Evolutionary conservation across 345 rosid species (phyloP), one percentile per base, ranked within the genome.

Genomic region (Cochlearia excelsa): DNA sequence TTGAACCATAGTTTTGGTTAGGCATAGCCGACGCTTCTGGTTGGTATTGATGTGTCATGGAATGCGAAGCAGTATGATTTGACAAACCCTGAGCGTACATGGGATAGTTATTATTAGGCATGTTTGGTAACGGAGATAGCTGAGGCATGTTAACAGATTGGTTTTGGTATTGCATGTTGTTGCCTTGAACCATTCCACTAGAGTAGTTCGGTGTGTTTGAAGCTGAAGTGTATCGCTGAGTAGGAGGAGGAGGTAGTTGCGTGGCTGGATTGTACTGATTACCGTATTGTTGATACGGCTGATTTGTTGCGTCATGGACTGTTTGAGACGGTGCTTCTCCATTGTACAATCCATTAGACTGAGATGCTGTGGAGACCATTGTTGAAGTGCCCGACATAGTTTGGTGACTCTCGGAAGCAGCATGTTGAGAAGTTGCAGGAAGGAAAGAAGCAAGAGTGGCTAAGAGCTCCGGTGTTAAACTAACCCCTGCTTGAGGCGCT

Each of bases 381-480:
- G 40, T 6, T 4, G 40, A 37, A 37, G 40, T 37, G 40, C 40
- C 7, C 7, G 40, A 37, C 3, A 37, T 37, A 37, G 40, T 6
- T 37, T 77, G 96, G 48, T 72, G 72, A 78, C 71, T 51, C 62
- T 79, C 85, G 26, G 74, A 44, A 29, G 67, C 44, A 42, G 82
- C 29, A 43, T 82, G 58, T 39, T 81, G 86, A 54, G 79, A 50
- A 71, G 69, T 75, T 54, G 78, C 57, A 27, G 97, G 99, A 61
- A 93, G 58, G 23, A 93, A 66, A 46, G 85, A 73, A 40, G 90
- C 69, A 70, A 93, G 78, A 66, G 84, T 80, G 43, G 95, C 93
- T 65, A 93, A 74, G 37, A 89, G 84, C 72, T 93, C 95, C 0
- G 95, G 97, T 1, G 99, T 83, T 52, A 89, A 76, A 28, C 80